Base-by-base conservation (phyloP, 768 basidiomycete genomes). In the Lactarius tabidus region DNA sequence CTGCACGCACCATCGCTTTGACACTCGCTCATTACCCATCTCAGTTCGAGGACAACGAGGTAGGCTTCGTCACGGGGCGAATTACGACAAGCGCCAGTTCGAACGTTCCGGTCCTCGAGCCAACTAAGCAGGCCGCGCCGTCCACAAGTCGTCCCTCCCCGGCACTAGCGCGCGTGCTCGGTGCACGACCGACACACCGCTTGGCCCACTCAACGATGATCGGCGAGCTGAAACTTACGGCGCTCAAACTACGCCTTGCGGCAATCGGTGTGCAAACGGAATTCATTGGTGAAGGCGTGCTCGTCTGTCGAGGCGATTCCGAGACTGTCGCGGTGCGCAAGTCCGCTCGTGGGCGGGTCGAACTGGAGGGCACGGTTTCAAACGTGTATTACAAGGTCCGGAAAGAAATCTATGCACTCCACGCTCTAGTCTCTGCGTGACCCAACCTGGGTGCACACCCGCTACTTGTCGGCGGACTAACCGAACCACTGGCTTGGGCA, bases 1-100 rank as follows among this genome's bases (percentile, higher is more conserved):
- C 54, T 67, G 12, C 52, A 71, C 39, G 62, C 54, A 17, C 35
- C 35, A 54, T 36, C 54, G 28, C 57, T 51, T 38, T 35, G 28
- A 6, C 59, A 10, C 48, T 39, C 48, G n/a, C 71, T 51, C 26
- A 33, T 51, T 17, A 29, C 12, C 55, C 18, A 38, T 63, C 63
- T 36, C 71, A 98, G 95, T 98, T 97, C 73, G 97, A 98, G 72
- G 96, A 98, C 74, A 98, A 95, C 71, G 95, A 98, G 76, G 90
- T 99, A 53, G 94, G 92, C 20, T 95, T 88, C 74, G 87, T 99
- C 52, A 86, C 87, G 26, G 97, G 97, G 26, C 85, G 90, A n/a
- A 86, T 98, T 36, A 82, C 89, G 4, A 84, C 88, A 35, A 89
- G 91, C 63, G 87, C 93, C 20, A 93, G 88, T 67, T 93, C 95